Evolutionary conservation across 2,329 filamentous ascomycete species (phyloP).

Genomic region (Pestalotiopsis sp.): DNA sequence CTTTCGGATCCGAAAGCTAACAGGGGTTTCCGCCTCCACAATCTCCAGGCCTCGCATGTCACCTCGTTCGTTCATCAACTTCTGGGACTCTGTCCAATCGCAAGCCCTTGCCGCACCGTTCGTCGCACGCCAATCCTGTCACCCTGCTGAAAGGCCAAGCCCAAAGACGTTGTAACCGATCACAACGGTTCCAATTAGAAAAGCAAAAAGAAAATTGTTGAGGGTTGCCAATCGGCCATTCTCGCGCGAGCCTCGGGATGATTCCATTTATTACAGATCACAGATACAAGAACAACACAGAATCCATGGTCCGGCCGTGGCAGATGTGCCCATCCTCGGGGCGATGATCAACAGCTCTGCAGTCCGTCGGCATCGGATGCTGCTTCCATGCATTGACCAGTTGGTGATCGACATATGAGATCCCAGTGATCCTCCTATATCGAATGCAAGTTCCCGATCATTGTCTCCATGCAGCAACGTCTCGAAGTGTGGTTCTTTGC

Average conservation of each 20-base stretch:
- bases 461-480: background rate
- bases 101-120: background rate
- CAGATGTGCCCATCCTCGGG: no score
- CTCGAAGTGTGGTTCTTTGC: background rate
- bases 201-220: background rate
- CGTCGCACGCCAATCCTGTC: background rate
- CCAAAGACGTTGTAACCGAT: background rate
- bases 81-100: background rate
- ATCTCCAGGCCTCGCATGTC: background rate
- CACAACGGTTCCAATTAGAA: background rate
- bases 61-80: background rate
- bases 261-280: background rate
- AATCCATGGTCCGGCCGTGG: no score
- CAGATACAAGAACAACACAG: background rate
- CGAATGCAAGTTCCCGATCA: background rate
- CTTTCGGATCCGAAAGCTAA: constrained; percentile 5
- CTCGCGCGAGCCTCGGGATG: no score
- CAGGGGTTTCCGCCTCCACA: constrained; percentile 1
- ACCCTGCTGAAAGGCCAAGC: background rate
- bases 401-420: background rate
- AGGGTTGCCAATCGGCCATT: background rate
- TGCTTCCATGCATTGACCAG: background rate
- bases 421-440: background rate
- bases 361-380: background rate
- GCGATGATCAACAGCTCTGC: no score